Evolutionary conservation across 1,284 basidiomycete species (phyloP), one percentile per base, ranked within the genome.

Genomic region (Cutaneotrichosporon cutaneum): DNA sequence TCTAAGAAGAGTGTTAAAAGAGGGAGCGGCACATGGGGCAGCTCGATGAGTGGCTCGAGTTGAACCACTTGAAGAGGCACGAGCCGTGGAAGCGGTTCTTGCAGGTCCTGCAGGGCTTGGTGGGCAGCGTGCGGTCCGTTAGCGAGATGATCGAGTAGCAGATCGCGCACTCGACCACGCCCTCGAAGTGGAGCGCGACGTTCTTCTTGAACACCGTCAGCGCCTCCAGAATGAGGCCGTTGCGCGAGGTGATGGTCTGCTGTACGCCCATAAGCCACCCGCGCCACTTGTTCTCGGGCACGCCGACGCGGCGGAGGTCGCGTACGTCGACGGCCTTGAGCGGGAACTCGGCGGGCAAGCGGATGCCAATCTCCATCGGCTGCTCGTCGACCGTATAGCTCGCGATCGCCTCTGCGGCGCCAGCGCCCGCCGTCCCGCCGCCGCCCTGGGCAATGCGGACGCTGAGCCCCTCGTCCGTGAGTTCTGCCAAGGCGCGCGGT

Each of bases 31-130:
- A 97, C 51, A 98, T 79, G 8, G 94, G 94, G 76, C 94, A 98
- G 58, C 88, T 92, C 7, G 90, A 91, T 4, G 90, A 88, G 78
- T 94, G 91, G 65, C 77, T 81, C 33, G 89, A 87, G 73, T 89
- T 90, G 81, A 95, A 95, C 94, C 94, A 96, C 87, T 94, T 95
- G 82, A 89, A 96, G 64, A 96, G 79, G 80, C 94, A 97, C 33
- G 85, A 87, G 0, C 92, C 88, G 77, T 99, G 96, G 85, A 98
- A 99, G 53, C 88, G 84, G 80, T 98, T 97, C 80, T 91, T 93
- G 82, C 94, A 97, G 2, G 90, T 98, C 77, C 87, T 88, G 82
- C 96, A 99, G 0, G 92, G 89, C 74, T 95, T 96, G 67, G 87
- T 88, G 0, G 96, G 95, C 36, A 99, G 82, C 60, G 85, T 89